A percentile compares a stretch with the other conserved stretches of the same genome.
Conservation (phyloP, 257 asterid species). For the Fraxinus excelsior region DNA sequence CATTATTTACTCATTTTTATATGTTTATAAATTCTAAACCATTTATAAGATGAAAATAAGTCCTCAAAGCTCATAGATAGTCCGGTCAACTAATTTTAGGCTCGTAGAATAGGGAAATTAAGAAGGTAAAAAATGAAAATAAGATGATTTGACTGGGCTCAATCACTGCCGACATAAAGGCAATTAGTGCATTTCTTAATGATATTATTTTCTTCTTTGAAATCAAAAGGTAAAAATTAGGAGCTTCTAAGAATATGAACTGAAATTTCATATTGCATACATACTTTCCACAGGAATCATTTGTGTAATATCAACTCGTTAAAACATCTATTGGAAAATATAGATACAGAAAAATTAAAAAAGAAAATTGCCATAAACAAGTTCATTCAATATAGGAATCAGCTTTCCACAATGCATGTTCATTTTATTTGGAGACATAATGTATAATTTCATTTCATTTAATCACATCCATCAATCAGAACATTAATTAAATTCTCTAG, state of each 20-base stretch:
- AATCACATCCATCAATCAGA: slow-evolving; percentile 31
- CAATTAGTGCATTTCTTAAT: background rate
- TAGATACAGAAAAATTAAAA: background rate
- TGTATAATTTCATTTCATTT: slow-evolving; percentile 6
- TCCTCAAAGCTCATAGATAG: no score
- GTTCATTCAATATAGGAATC: slow-evolving; percentile 36
- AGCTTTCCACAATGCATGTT: slow-evolving; percentile 38
- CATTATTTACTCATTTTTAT: no score
- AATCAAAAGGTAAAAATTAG: background rate
- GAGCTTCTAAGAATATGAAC: background rate
- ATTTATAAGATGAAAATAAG: no score
- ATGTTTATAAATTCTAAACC: no score
- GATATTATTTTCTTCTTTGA: background rate
- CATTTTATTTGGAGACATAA: no score
- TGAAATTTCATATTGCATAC: background rate
- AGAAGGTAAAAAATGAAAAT: no score
- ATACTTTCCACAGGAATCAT: background rate
- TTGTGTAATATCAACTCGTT: no score
- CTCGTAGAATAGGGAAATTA: no score
- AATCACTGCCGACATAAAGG: no score
- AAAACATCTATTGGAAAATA: no score
- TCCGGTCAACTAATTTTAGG: no score
- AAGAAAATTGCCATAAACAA: slow-evolving; percentile 10
- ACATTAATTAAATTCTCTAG: background rate
- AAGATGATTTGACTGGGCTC: no score